phyloP scores from a whole-genome alignment of 2,329 filamentous ascomycete species.

The Fusarium newnesense region DNA sequence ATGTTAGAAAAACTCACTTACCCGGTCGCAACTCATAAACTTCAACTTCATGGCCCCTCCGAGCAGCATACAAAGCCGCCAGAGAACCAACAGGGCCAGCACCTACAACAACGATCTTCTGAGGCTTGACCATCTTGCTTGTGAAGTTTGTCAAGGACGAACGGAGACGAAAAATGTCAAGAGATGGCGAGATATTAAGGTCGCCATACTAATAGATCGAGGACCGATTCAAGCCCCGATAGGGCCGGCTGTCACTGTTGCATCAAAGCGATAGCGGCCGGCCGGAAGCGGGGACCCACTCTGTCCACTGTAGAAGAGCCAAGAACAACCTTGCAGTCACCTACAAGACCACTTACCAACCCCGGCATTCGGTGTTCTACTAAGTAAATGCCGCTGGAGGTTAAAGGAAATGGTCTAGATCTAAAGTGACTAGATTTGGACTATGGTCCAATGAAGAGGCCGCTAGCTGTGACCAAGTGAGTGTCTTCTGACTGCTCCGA shows the following conservation, averaged over 20 bases:
- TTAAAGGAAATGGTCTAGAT: background rate
- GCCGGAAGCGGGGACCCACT: constrained; percentile 27
- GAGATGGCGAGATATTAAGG: constrained; percentile 9
- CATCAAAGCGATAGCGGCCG: constrained; percentile 35
- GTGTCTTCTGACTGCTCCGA: background rate
- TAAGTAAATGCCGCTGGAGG: constrained; percentile 1
- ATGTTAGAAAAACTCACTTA: constrained; percentile 57
- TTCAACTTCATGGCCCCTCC: constrained; percentile 88
- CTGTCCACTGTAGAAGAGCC: constrained; percentile 4
- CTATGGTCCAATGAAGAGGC: constrained; percentile 5
- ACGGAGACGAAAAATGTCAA: constrained; percentile 28
- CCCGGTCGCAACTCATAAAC: constrained; percentile 93
- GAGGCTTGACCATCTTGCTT: constrained; percentile 51
- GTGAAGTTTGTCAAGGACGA: constrained; percentile 37
- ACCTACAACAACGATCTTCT: constrained; percentile 86
- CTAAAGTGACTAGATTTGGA: background rate
- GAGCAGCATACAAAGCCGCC: constrained; percentile 91
- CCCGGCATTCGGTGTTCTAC: constrained; percentile 14
- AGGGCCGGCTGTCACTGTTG: constrained; percentile 24
- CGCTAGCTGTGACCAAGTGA: background rate
- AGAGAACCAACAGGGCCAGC: constrained; percentile 94
- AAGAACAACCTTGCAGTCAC: background rate
- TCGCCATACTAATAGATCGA: constrained; percentile 20
- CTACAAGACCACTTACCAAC: constrained; percentile 3
- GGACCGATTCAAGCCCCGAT: constrained; percentile 26